Evolutionary conservation across 768 basidiomycete genomes (phyloP).

Genomic region (Rhizopogon sp.): DNA sequence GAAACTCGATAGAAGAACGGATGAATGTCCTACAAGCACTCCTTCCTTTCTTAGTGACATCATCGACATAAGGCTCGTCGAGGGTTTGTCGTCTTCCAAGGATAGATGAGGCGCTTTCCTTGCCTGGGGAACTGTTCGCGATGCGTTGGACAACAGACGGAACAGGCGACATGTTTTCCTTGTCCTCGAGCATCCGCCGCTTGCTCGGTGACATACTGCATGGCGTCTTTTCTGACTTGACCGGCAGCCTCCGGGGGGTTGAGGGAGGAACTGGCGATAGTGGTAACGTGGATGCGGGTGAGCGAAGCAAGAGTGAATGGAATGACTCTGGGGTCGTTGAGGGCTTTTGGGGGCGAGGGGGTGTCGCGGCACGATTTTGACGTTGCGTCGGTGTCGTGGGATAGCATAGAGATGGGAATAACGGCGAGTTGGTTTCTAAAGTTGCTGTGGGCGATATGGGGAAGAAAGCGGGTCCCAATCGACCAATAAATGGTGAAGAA

Average conservation of each 20-base stretch:
- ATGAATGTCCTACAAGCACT: constrained; percentile 19
- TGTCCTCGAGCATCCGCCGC: constrained; percentile 36
- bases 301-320: constrained; percentile 24
- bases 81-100: constrained; percentile 43
- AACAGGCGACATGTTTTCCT: constrained; percentile 51
- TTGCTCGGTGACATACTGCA: constrained; percentile 31
- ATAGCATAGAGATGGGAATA: constrained; percentile 3
- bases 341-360: constrained; percentile 33
- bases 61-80: constrained; percentile 29
- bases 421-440: constrained; percentile 6
- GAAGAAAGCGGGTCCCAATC: constrained; percentile 25
- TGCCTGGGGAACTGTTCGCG: constrained; percentile 31
- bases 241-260: constrained; percentile 28
- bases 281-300: constrained; percentile 22
- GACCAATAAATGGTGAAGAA: constrained; percentile 19
- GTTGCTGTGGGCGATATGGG: constrained; percentile 1
- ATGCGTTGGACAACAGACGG: constrained; percentile 44
- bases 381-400: constrained; percentile 27
- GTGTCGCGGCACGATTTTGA: constrained; percentile 22
- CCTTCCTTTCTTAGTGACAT: constrained; percentile 21
- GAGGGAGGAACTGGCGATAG: constrained; percentile 22
- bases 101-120: constrained; percentile 14
- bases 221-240: constrained; percentile 7
- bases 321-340: constrained; percentile 25
- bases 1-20: constrained; percentile 26